A percentile compares a stretch with the other conserved stretches of the same genome.
Conservation (phyloP, 2,329 filamentous ascomycete species). For the Colletotrichum sp. region DNA sequence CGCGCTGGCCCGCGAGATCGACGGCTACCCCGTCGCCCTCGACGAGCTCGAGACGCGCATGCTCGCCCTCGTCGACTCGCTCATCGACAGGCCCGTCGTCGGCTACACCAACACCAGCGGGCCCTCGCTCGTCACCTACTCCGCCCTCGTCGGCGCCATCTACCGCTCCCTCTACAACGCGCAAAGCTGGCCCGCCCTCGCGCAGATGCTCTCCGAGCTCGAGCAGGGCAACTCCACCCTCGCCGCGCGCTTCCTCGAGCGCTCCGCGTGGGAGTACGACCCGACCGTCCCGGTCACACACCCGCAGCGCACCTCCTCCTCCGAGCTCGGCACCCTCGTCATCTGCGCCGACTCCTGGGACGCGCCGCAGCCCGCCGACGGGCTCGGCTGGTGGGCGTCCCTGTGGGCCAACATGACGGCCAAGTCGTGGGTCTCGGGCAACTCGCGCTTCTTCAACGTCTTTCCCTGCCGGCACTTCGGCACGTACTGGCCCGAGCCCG, state of each 20-base stretch:
- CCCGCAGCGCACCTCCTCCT: constrained; percentile 32
- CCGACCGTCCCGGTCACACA: constrained; percentile 35
- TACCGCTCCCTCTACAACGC: constrained; percentile 49
- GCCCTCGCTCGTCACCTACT: constrained; percentile 51
- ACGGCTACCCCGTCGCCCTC: constrained; percentile 34
- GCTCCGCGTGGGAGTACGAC: constrained; percentile 43
- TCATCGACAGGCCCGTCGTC: constrained; percentile 40
- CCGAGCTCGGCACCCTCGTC: constrained; percentile 45
- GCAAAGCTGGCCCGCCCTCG: constrained; percentile 43
- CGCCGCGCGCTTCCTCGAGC: constrained; percentile 41
- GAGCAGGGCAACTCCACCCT: constrained; percentile 49
- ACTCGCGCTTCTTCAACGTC: constrained; percentile 47
- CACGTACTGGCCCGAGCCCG: constrained; percentile 48
- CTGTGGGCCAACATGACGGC: constrained; percentile 53
- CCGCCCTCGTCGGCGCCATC: constrained; percentile 39
- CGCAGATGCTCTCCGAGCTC: constrained; percentile 46
- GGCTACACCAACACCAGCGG: constrained; percentile 43
- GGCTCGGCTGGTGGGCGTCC: constrained; percentile 47
- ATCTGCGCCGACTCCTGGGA: constrained; percentile 53
- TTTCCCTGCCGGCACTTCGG: constrained; percentile 51
- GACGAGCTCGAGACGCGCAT: constrained; percentile 42
- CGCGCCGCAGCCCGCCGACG: constrained; percentile 38
- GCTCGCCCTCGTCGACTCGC: constrained; percentile 37
- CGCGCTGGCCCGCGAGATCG: constrained; percentile 40
- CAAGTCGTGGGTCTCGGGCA: constrained; percentile 49